Evolutionary conservation across 2,329 filamentous ascomycete species (phyloP), one percentile per base, ranked within the genome.

Genomic region (Clonostachys chloroleuca): DNA sequence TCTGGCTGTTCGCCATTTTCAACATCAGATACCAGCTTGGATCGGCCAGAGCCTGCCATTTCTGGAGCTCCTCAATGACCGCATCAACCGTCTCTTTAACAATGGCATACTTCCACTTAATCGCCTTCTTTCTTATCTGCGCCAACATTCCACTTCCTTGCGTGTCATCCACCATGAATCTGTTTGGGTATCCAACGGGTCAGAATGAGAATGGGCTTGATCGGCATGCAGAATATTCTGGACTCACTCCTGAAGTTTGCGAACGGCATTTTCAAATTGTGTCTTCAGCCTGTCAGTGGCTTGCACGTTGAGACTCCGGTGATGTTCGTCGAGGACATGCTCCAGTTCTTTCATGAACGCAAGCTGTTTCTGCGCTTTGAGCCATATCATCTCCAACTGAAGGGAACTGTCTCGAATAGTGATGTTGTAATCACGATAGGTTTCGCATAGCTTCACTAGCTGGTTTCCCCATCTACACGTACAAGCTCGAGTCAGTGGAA

Each of bases 51-150:
- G 16, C 34, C n/a, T 46, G 44, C 16, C 20, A 46, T 6, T 41
- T 20, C 20, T 40, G 24, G 13, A 46, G 36, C 14, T 46, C 44
- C 39, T 46, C 35, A 30, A 46, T 40, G 37, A 46, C 39, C 24
- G 34, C 44, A 46, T 46, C 44, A 3, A 46, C 30, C 4, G 36
- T 42, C 12, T 46, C 44, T 46, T 46, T 46, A 4, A 46, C 24
- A 30, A 30, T 30, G 24, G 24, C 24, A 30, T 30, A 30, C 24
- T 30, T 30, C 24, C 24, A 30, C 8, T 30, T 30, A 30, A 30
- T 30, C 8, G 24, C 24, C 24, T 30, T 30, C 24, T 30, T 30
- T 4, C 24, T 30, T 30, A 30, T 30, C 24, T 30, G 24, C 24
- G 24, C 24, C 24, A 30, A 4, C 24, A 30, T 10, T 30, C 24